A percentile compares a stretch with the other conserved stretches of the same genome.
Evolutionary conservation across 2,329 filamentous ascomycete species (phyloP).

Genomic region (Fusarium sp.): DNA sequence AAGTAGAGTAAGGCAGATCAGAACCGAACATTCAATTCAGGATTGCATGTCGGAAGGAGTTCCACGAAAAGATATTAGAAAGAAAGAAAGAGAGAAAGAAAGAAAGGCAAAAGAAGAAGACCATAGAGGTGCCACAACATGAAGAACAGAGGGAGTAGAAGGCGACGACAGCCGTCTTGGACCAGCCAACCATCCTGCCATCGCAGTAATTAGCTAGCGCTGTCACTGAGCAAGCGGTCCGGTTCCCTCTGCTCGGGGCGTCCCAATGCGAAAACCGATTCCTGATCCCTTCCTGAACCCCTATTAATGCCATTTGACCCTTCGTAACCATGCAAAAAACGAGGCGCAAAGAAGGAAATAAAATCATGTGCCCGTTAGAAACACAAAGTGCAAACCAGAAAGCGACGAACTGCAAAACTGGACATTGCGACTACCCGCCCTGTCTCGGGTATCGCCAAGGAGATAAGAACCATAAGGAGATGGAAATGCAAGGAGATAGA

Average conservation of each 20-base stretch:
- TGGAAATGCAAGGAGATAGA: conserved; percentile 41
- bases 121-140: conserved; percentile 55
- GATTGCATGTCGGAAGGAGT: conserved; percentile 21
- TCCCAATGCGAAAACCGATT: conserved; percentile 46
- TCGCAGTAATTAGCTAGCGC: conserved; percentile 60
- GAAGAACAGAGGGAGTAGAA: conserved; percentile 56
- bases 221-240: conserved; percentile 48
- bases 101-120: conserved; percentile 28
- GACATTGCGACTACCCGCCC: conserved; percentile 51
- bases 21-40: conserved; percentile 32
- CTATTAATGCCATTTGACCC: conserved; percentile 46
- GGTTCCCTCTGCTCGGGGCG: conserved; percentile 45
- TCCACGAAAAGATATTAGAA: conserved; percentile 46
- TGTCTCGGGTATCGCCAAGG: conserved; percentile 53
- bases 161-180: conserved; percentile 58
- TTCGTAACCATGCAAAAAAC: conserved; percentile 41
- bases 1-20: conserved; percentile 31
- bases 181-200: conserved; percentile 61
- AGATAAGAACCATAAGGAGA: conserved; percentile 47
- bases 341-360: conserved; percentile 23
- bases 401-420: conserved; percentile 30
- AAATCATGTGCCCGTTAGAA: conserved; percentile 32
- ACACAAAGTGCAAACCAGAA: conserved; percentile 30
- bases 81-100: conserved; percentile 40
- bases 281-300: conserved; percentile 46